phyloP scores from a whole-genome alignment of 2,329 filamentous ascomycete species.

The Colletotrichum filicis region DNA sequence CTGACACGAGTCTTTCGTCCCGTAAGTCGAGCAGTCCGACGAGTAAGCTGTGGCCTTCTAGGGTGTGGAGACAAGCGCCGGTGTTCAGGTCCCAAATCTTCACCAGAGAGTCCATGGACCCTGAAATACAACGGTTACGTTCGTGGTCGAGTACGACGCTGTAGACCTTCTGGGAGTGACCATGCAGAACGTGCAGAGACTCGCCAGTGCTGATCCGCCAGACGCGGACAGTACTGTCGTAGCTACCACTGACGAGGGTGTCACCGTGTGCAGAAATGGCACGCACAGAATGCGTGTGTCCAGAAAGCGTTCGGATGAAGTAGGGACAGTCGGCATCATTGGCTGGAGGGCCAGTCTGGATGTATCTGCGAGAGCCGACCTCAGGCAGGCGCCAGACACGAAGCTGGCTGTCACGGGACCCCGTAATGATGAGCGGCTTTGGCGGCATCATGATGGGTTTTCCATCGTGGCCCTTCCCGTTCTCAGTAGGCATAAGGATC shows the following conservation, averaged over 20 bases:
- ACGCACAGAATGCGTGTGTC: constrained; percentile 93
- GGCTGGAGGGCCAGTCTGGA: constrained; percentile 80
- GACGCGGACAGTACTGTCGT: constrained; percentile 93
- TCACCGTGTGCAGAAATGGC: constrained; percentile 96
- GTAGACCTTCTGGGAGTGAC: constrained; percentile 94
- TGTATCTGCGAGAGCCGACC: constrained; percentile 79
- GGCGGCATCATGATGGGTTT: constrained; percentile 89
- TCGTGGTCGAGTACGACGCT: constrained; percentile 94
- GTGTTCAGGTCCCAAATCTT: constrained; percentile 97
- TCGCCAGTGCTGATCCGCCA: constrained; percentile 99
- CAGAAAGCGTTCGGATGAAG: constrained; percentile 87
- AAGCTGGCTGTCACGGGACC: constrained; percentile 92
- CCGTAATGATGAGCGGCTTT: constrained; percentile 95
- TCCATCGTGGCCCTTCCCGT: constrained; percentile 77
- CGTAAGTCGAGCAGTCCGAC: constrained; percentile 92
- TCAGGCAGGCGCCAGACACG: constrained; percentile 94
- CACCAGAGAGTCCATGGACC: constrained; percentile 97
- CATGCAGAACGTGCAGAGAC: constrained; percentile 82
- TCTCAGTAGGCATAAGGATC: constrained; percentile 87
- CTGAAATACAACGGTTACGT: constrained; percentile 95
- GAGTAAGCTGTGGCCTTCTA: constrained; percentile 92
- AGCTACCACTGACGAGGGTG: constrained; percentile 96
- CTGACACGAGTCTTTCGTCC: constrained; percentile 90
- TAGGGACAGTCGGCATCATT: constrained; percentile 89
- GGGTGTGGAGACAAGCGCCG: constrained; percentile 84